phyloP scores from a whole-genome alignment of 768 basidiomycete species.

The Termitomyces eurrhizus region DNA sequence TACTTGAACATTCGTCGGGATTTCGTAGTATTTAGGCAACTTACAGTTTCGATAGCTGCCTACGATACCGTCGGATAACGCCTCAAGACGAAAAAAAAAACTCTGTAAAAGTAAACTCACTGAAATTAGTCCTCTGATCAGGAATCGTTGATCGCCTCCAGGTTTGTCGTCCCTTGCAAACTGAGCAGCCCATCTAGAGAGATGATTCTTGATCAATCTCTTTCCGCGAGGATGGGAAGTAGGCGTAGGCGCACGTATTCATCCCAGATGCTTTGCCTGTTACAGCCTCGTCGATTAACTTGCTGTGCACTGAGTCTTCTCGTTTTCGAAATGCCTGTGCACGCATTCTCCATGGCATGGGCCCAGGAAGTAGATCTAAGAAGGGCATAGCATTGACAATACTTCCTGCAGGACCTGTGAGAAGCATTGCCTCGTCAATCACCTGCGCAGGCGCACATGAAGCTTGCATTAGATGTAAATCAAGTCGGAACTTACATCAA shows the following conservation, averaged over 20 bases:
- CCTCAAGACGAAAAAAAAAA: neutral
- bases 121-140: neutral
- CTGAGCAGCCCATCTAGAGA: neutral
- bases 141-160: neutral
- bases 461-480: neutral
- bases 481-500: neutral
- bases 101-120: neutral
- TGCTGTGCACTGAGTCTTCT: neutral
- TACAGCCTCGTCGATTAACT: neutral
- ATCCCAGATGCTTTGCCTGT: neutral
- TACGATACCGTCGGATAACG: neutral
- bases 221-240: neutral
- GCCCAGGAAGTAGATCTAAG: neutral
- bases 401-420: neutral
- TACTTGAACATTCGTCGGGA: neutral
- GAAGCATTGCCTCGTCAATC: neutral
- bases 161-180: neutral
- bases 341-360: neutral
- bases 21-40: neutral
- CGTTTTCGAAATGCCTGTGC: neutral
- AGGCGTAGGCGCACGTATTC: neutral
- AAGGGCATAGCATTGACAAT: neutral
- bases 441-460: neutral
- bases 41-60: neutral
- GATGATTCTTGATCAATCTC: neutral